phyloP scores from a whole-genome alignment of 208 protist genomes.

The Giardia duodenalis region DNA sequence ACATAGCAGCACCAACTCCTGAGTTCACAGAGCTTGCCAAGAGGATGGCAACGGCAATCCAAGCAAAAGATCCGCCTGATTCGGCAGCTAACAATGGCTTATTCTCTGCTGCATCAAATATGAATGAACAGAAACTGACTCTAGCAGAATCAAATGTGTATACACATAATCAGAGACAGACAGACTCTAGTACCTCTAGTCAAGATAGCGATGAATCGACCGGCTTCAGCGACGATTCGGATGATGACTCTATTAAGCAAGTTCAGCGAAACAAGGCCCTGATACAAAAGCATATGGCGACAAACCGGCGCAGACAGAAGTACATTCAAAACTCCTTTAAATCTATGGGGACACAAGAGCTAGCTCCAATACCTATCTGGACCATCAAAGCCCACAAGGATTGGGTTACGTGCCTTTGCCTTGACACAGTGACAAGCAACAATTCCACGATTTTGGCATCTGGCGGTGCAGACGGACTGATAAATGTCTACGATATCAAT shows the following conservation, averaged over 20 bases:
- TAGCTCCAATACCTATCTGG: neutral
- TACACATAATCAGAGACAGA: neutral
- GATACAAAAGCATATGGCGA: too few relatives aligned
- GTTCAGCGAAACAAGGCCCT: neutral
- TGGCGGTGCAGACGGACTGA: neutral
- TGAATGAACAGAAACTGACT: neutral
- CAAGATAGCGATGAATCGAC: neutral
- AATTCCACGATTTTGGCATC: neutral
- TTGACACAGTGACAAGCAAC: neutral
- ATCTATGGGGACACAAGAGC: neutral
- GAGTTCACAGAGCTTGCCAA: neutral
- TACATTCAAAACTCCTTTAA: neutral
- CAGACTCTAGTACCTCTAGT: neutral
- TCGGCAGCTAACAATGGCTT: neutral
- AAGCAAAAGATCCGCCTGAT: neutral
- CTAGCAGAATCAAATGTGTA: too few relatives aligned
- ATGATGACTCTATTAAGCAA: neutral
- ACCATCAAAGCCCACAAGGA: neutral
- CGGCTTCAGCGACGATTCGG: neutral
- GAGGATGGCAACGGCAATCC: neutral
- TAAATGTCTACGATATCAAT: neutral
- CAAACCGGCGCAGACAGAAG: neutral
- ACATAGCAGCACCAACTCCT: too few relatives aligned
- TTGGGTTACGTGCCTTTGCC: neutral
- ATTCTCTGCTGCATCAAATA: neutral